Conservation (phyloP, 2,329 filamentous ascomycete species). For the Cladosporium colombiae region DNA sequence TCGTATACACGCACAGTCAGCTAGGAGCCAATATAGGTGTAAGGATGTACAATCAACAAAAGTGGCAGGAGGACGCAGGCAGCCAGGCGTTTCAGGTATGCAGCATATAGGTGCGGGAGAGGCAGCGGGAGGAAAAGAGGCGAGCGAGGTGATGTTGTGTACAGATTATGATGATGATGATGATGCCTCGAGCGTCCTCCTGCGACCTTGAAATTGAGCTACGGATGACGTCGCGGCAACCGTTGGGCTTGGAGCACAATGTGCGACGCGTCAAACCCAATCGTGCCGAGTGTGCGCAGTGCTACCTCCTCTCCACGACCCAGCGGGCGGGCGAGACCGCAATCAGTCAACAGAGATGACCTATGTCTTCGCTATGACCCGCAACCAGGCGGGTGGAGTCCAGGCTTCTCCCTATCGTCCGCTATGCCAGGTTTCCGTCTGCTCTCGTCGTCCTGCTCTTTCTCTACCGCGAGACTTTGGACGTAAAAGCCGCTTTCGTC, state of each 20-base stretch:
- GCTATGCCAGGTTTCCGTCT: neutral
- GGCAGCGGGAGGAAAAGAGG: slow-evolving; percentile 10
- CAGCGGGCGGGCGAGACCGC: neutral
- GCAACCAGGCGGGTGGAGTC: neutral
- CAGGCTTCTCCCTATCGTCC: neutral
- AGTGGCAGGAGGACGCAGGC: neutral
- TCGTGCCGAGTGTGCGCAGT: neutral
- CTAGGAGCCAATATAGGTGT: neutral
- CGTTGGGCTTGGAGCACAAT: neutral
- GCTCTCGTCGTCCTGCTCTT: neutral
- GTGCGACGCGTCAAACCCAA: neutral
- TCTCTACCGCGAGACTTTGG: neutral
- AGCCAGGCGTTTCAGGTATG: slow-evolving; percentile 17
- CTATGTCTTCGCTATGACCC: neutral
- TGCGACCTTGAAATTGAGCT: neutral
- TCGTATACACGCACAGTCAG: neutral
- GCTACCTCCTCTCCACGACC: no score
- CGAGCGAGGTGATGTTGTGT: neutral
- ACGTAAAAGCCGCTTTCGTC: slow-evolving; percentile 3
- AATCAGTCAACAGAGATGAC: slow-evolving; percentile 1
- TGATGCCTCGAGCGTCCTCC: neutral
- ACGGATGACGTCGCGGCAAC: neutral
- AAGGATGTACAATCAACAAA: neutral
- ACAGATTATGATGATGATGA: neutral
- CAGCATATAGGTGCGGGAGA: slow-evolving; percentile 9